Evolutionary conservation across 306 rosid species (phyloP), one percentile per base, ranked within the genome.

Genomic region (peach (Prunus persica)): DNA sequence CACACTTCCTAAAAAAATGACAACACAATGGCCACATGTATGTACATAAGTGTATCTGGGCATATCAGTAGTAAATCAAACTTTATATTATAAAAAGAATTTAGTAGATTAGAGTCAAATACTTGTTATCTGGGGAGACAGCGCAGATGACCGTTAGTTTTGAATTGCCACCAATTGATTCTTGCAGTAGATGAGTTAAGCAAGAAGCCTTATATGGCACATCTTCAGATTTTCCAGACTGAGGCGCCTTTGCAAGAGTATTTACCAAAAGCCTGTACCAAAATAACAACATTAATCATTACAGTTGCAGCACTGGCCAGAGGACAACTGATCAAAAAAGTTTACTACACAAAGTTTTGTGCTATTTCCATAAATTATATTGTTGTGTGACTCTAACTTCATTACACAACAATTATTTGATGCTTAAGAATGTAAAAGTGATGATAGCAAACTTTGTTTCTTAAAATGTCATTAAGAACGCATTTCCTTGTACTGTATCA

Each of bases 141-240:
- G 96, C 91, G 68, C 98, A 96, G 46, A 92, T 87, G 52, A 96
- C 88, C 45, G 92, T 91, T 76, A 96, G 91, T 84, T 84, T 96
- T 58, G 96, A 88, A 86, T 92, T 96, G 80, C 98, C 98, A 61
- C 98, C 99, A 52, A 96, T 84, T 51, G 97, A 85, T 76, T 92
- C 99, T 65, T 79, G 82, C 62, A 95, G 76, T 78, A 95, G 77
- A 68, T 84, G 87, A 5, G 97, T 88, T 88, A 95, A 91, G 82
- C 93, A 95, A 58, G 92, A 92, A 60, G 80, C 79, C 78, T 72
- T 77, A 72, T 73, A 87, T 18, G 87, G 78, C 61, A 69, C 74
- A 72, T 82, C 91, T 81, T 82, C 90, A 65, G 77, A 77, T 70
- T 86, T 84, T 78, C 83, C 92, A 28, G 78, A 76, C 51, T 41